phyloP scores from a whole-genome alignment of 2,329 filamentous ascomycete genomes.

The Bipolaris victoriae region DNA sequence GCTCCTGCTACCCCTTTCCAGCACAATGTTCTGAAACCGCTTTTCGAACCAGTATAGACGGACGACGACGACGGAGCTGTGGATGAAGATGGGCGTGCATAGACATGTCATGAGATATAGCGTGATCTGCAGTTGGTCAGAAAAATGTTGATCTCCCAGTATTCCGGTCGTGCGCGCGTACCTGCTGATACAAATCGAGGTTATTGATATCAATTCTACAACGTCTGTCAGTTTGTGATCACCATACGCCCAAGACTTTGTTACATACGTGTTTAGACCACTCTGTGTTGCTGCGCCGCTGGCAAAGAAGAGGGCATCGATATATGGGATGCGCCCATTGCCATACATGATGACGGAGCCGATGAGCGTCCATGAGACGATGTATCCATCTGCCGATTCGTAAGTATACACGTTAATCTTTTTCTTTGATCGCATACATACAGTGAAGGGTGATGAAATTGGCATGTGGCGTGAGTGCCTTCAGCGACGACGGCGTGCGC shows the following conservation, averaged over 20 bases:
- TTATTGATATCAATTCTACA: constrained; percentile 56
- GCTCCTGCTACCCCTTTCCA: constrained; percentile 65
- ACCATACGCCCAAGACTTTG: background rate
- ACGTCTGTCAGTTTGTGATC: constrained; percentile 23
- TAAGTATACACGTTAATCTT: constrained; percentile 15
- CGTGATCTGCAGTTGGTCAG: constrained; percentile 47
- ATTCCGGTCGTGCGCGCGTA: background rate
- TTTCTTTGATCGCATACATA: constrained; percentile 42
- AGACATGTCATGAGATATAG: constrained; percentile 46
- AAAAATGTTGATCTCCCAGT: background rate
- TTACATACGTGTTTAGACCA: constrained; percentile 76
- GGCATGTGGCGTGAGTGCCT: constrained; percentile 63
- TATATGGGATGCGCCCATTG: constrained; percentile 70
- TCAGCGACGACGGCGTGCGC: constrained; percentile 29
- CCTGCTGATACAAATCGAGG: constrained; percentile 57
- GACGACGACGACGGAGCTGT: constrained; percentile 81
- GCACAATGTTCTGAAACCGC: constrained; percentile 83
- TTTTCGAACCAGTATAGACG: constrained; percentile 99
- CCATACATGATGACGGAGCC: constrained; percentile 79
- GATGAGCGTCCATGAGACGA: constrained; percentile 74
- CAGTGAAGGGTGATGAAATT: constrained; percentile 85
- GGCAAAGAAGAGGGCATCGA: constrained; percentile 89
- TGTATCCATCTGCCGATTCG: constrained; percentile 70
- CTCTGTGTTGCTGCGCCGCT: constrained; percentile 88
- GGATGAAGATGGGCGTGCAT: constrained; percentile 52